Base-by-base conservation (phyloP, 1,284 basidiomycete species). In the Ganoderma lingzhi region DNA sequence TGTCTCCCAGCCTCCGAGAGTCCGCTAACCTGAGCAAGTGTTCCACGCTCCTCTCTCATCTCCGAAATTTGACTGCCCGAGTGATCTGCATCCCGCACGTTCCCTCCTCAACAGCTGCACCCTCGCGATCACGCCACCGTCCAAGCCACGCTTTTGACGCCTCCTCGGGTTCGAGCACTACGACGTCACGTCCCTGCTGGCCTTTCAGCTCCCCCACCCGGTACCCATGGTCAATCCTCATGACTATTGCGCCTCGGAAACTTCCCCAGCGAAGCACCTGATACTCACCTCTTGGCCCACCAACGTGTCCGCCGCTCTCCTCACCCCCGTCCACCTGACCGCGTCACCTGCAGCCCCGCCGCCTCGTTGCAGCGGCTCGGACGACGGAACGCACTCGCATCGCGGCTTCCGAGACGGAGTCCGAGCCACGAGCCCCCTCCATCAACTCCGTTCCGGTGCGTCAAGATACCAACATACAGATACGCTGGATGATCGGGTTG, bases 261-360 rank as follows among this genome's bases (percentile, higher is more conserved):
- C 53, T 8, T 30, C 9, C 53, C 9, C 32, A 56, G 30, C 53
- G 53, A 32, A 28, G 53, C 35, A 59, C 14, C 56, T 39, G 35
- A 23, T 23, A n/a, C 32, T 30, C 9, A 15, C 4, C 17, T 35
- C 55, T 35, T 56, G 55, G 55, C 15, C 32, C 55, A 28, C 32
- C 55, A 30, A 35, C 32, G 55, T 35, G 35, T 39, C 35, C 35
- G 0, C 17, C 35, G 6, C 23, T 51, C 56, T 19, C 19, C 56
- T 9, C 55, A 17, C 17, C 12, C 12, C 19, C 19, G 35, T 15
- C 64, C 68, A 66, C 65, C 65, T 67, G 69, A 70, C 65, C 65
- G 65, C 69, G 62, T 70, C 69, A 70, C 62, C 69, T 70, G 69
- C 35, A 8, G 51, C 9, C 35, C 30, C 17, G 30, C 17, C n/a